A percentile compares a stretch with the other conserved stretches of the same genome.
Conservation (phyloP, 768 basidiomycete genomes). For the Hygrocybe coccinea region DNA sequence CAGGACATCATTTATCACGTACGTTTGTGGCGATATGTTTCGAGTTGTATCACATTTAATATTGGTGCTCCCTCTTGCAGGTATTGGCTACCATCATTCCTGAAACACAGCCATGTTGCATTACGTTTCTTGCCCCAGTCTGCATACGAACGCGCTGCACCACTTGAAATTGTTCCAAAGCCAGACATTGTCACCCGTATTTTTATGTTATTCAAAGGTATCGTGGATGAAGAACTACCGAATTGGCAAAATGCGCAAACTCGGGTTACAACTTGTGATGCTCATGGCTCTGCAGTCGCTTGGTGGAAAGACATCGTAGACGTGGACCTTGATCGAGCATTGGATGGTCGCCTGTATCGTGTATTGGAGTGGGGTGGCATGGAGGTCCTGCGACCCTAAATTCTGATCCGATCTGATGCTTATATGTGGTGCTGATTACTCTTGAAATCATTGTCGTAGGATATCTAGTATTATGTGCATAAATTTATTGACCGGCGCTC, state of each 20-base stretch:
- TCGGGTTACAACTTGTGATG: constrained; percentile 3
- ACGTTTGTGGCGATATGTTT: too few relatives aligned
- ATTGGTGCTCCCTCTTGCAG: constrained; percentile 17
- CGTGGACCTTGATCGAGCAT: constrained; percentile 22
- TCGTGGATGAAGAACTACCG: constrained; percentile 18
- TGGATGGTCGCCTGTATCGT: constrained; percentile 30
- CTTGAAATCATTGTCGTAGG: too few relatives aligned
- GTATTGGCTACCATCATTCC: constrained; percentile 43
- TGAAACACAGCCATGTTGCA: constrained; percentile 37
- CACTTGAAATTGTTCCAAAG: constrained; percentile 32
- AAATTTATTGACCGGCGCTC: not conserved
- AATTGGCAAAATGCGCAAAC: constrained; percentile 25
- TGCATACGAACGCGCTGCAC: constrained; percentile 38
- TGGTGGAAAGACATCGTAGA: constrained; percentile 35
- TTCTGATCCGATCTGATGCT: too few relatives aligned
- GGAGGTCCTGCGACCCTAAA: constrained; percentile 29
- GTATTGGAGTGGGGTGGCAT: constrained; percentile 48
- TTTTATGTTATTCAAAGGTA: constrained; percentile 45
- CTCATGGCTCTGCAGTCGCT: constrained; percentile 16
- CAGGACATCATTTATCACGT: constrained; percentile 45
- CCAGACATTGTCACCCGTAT: constrained; percentile 43
- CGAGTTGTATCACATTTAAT: too few relatives aligned
- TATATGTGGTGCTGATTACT: too few relatives aligned
- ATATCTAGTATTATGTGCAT: too few relatives aligned
- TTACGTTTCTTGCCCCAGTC: constrained; percentile 44